phyloP scores from a whole-genome alignment of 2,329 filamentous ascomycete species.

The Alternaria gansuensis region DNA sequence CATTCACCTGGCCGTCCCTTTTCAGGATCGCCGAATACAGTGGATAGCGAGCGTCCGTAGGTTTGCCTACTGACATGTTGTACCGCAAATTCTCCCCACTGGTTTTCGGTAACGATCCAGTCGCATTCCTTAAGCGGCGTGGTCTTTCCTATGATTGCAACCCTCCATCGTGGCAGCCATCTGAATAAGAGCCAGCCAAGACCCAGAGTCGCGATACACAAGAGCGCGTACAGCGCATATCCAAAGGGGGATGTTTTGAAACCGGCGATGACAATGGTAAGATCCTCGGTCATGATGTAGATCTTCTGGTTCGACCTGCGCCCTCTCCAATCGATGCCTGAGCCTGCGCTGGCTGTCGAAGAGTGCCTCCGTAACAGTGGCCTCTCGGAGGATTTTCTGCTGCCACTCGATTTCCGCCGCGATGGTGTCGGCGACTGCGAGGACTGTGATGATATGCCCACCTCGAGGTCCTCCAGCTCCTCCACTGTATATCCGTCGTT shows the following conservation, averaged over 20 bases:
- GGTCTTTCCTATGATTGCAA: constrained; percentile 75
- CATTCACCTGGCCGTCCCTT: constrained; percentile 73
- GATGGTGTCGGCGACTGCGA: constrained; percentile 33
- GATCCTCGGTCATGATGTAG: constrained; percentile 90
- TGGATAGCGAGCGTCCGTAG: constrained; percentile 71
- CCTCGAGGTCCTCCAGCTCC: constrained; percentile 61
- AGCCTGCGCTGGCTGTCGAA: constrained; percentile 74
- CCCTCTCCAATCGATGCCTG: constrained; percentile 64
- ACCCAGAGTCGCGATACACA: constrained; percentile 78
- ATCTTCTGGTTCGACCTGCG: constrained; percentile 85
- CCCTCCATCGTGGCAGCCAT: constrained; percentile 89
- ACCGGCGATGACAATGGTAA: constrained; percentile 91
- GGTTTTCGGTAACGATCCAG: constrained; percentile 97
- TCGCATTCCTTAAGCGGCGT: constrained; percentile 76
- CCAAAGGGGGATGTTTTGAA: constrained; percentile 81
- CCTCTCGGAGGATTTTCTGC: constrained; percentile 65
- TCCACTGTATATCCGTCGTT: constrained; percentile 53
- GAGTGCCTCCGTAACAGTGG: constrained; percentile 76
- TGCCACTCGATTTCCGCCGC: constrained; percentile 70
- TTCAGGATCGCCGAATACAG: constrained; percentile 72
- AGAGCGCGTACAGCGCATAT: constrained; percentile 70
- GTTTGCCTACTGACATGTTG: constrained; percentile 69
- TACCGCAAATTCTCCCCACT: constrained; percentile 93
- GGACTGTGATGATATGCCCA: constrained; percentile 35
- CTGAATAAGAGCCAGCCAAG: constrained; percentile 84